phyloP scores from a whole-genome alignment of 2,329 filamentous ascomycete species.

The Aspergillus floridensis region DNA sequence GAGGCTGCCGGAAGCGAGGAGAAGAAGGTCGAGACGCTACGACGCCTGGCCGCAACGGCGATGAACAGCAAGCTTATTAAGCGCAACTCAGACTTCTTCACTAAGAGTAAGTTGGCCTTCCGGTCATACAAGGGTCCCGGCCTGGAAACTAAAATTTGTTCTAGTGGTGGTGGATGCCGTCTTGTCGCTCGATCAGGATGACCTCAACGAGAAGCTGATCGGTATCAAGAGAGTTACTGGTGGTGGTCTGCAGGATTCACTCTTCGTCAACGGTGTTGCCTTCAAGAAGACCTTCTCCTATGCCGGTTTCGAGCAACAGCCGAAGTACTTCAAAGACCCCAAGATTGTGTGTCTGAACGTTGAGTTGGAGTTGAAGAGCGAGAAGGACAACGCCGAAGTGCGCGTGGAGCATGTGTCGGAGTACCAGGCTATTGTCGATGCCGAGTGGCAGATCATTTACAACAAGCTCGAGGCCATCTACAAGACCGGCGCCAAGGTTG shows the following conservation, averaged over 20 bases:
- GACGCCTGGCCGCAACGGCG: conserved; percentile 86
- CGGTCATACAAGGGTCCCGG: background rate
- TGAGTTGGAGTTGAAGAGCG: conserved; percentile 95
- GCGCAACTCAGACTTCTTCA: conserved; percentile 94
- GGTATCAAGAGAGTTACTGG: conserved; percentile 98
- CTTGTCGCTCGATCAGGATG: conserved; percentile 89
- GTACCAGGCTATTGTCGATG: conserved; percentile 98
- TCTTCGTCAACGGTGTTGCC: conserved; percentile 95
- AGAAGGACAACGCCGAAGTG: conserved; percentile 99
- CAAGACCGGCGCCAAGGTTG: conserved; percentile 94
- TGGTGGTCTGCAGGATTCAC: conserved; percentile 89
- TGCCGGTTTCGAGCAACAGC: conserved; percentile 98
- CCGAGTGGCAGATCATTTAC: conserved; percentile 99
- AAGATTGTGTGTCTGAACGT: conserved; percentile 98
- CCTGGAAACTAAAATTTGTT: conserved; percentile 19
- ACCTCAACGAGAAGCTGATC: conserved; percentile 96
- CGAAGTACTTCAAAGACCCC: conserved; percentile 88
- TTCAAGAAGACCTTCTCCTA: conserved; percentile 99
- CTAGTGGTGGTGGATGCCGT: conserved; percentile 97
- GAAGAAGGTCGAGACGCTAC: conserved; percentile 83
- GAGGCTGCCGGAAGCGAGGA: conserved; percentile 76
- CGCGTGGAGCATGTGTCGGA: conserved; percentile 97
- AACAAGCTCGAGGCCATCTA: conserved; percentile 96
- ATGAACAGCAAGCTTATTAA: conserved; percentile 99
- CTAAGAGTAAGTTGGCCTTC: conserved; percentile 67